Evolutionary conservation across 495 filamentous ascomycete species (phyloP).

Genomic region (Lasiosphaeris hirsuta): DNA sequence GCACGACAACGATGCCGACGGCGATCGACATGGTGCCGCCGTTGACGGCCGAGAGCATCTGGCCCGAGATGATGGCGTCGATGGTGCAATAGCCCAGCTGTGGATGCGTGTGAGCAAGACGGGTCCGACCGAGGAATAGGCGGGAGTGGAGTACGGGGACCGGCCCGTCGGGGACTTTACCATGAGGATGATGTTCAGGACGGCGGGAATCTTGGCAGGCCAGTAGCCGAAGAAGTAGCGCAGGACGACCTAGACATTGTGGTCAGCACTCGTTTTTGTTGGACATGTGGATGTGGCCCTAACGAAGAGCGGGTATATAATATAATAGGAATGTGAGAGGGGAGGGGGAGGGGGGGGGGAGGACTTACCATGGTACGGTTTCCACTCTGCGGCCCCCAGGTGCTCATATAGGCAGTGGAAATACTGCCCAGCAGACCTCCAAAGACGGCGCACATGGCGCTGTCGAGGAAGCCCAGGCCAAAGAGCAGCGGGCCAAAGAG

Average conservation of each 20-base stretch:
- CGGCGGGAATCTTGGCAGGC: conserved; percentile 69
- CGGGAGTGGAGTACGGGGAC: no score
- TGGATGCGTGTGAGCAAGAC: no score
- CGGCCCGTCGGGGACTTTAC: no score
- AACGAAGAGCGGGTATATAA: neutral
- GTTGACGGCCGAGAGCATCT: conserved; percentile 71
- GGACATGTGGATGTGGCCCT: conserved; percentile 12
- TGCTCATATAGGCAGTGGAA: conserved; percentile 7
- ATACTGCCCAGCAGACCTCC: neutral
- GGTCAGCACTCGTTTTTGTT: no score
- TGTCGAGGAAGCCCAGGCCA: conserved; percentile 2
- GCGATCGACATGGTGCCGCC: conserved; percentile 60
- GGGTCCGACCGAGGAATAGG: no score
- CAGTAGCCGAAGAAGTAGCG: conserved; percentile 79
- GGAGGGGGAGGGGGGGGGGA: no score
- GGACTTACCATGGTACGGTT: conserved; percentile 11
- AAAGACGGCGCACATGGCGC: conserved; percentile 9
- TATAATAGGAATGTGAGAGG: no score
- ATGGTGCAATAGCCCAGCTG: conserved; percentile 65
- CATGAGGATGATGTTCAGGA: conserved; percentile 69
- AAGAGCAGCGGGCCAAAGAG: conserved; percentile 10
- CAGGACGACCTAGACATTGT: conserved; percentile 52
- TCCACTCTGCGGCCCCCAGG: conserved; percentile 4
- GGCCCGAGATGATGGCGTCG: conserved; percentile 67
- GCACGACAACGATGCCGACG: conserved; percentile 70